A percentile compares a stretch with the other conserved stretches of the same genome.
Conservation (phyloP, 192 early-diverging fungal species). For the Coemansia sp. region DNA sequence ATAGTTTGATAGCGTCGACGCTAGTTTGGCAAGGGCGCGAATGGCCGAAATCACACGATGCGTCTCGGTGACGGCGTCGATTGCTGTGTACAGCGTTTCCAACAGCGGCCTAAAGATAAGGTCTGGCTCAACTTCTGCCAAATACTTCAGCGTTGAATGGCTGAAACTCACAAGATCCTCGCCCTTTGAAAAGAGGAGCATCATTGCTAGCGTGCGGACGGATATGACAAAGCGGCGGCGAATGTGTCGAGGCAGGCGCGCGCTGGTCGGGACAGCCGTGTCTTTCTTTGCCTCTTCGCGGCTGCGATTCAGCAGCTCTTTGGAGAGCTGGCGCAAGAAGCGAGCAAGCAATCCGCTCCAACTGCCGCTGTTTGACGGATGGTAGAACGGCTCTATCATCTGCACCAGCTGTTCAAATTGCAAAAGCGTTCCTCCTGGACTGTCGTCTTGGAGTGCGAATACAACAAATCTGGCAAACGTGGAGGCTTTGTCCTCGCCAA, state of each 20-base stretch:
- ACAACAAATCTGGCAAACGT: slow-evolving; percentile 79
- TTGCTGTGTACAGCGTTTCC: slow-evolving; percentile 82
- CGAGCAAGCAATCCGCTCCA: slow-evolving; percentile 78
- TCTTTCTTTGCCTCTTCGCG: slow-evolving; percentile 25
- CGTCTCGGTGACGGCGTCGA: slow-evolving; percentile 74
- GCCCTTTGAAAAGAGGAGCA: slow-evolving; percentile 53
- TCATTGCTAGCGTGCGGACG: slow-evolving; percentile 43
- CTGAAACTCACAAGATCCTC: slow-evolving; percentile 42
- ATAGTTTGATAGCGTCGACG: slow-evolving; percentile 72
- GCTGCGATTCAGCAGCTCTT: slow-evolving; percentile 67
- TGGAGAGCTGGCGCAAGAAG: slow-evolving; percentile 68
- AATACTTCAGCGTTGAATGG: slow-evolving; percentile 49
- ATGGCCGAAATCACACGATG: slow-evolving; percentile 89
- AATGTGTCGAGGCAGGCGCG: slow-evolving; percentile 32
- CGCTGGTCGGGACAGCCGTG: slow-evolving; percentile 19
- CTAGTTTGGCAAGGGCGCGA: slow-evolving; percentile 67
- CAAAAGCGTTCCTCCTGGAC: slow-evolving; percentile 55
- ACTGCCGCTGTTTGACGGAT: slow-evolving; percentile 88
- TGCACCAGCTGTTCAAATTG: slow-evolving; percentile 77
- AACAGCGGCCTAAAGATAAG: slow-evolving; percentile 80
- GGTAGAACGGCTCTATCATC: slow-evolving; percentile 85
- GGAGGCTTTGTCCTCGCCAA: slow-evolving; percentile 44
- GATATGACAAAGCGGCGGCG: slow-evolving; percentile 46
- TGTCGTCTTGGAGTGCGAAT: slow-evolving; percentile 67
- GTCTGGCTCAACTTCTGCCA: slow-evolving; percentile 69